Base-by-base conservation (phyloP, 345 rosid species). In the Moringa oleifera region DNA sequence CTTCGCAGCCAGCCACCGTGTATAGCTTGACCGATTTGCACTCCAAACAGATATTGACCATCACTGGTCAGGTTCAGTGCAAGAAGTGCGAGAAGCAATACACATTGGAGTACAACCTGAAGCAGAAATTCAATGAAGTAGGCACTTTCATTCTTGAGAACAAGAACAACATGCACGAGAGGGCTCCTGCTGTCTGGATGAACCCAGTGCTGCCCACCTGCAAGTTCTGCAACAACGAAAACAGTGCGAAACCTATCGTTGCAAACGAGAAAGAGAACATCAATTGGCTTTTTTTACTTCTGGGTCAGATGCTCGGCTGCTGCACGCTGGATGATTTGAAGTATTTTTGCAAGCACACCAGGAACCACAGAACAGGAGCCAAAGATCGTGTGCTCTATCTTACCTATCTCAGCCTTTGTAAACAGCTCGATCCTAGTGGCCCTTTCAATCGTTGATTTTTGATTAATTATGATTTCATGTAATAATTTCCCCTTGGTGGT, bases 201-300 rank as follows among this genome's bases (percentile, higher is more conserved):
- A 75, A 36, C 31, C 95, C 97, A 1, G 63, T 23, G 21, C 52
- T 77, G 64, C 77, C 63, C 6, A 63, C 57, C 6, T 94, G 97
- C 63, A 65, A 37, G 63, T 59, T 58, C 2, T 90, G 96, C 49
- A 69, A 71, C 10, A 87, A 78, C 25, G 86, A 79, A 13, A 85
- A 80, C 50, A 62, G 85, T 37, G 83, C 51, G 13, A 84, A 75
- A 71, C 94, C 97, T 0, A 76, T 88, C 69, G 73, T 86, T 18
- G 53, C 85, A 0, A 75, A 61, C 16, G 58, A 82, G 71, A 90
- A 85, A 69, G 59, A 71, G 56, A 15, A 58, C 19, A 90, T 90
- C 22, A 93, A 90, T 65, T 93, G 98, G 98, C 69, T 93, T 68
- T 93, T 93, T 68, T 65, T 93, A 82, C 75, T 93, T 20, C 71